Conservation (phyloP, 176 grass and related monocot genomes). For the Aegilops longissima region DNA sequence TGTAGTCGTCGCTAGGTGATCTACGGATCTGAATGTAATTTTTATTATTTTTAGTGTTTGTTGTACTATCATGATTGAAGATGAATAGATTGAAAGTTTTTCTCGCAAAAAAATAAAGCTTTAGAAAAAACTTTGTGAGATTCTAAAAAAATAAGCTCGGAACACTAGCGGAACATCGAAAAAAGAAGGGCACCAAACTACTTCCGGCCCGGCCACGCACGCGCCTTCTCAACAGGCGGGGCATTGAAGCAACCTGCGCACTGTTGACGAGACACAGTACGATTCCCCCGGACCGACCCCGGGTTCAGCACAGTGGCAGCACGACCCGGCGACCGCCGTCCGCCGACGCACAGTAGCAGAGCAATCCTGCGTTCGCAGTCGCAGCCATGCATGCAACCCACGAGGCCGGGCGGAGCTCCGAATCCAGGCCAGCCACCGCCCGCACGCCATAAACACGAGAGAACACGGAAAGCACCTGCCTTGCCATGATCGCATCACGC, state of each 20-base stretch:
- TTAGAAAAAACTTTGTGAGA: too few relatives aligned
- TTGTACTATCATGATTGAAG: too few relatives aligned
- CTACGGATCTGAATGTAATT: too few relatives aligned
- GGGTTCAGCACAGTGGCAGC: background rate
- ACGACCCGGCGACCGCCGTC: background rate
- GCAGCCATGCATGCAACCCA: slow-evolving; percentile 10
- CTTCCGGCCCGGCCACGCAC: background rate
- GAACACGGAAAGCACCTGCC: slow-evolving; percentile 4
- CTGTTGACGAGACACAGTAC: slow-evolving; percentile 2
- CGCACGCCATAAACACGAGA: background rate
- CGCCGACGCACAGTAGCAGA: background rate
- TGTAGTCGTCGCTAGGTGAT: too few relatives aligned
- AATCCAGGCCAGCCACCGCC: background rate
- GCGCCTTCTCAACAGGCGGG: background rate
- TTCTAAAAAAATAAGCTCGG: too few relatives aligned
- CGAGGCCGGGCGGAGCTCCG: background rate
- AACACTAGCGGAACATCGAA: too few relatives aligned
- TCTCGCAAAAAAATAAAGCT: too few relatives aligned
- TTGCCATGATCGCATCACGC: background rate
- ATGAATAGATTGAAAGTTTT: too few relatives aligned
- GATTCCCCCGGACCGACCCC: background rate
- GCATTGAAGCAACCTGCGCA: slow-evolving; percentile 16
- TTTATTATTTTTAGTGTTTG: too few relatives aligned
- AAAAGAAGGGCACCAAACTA: background rate
- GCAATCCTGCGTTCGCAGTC: background rate